phyloP scores from a whole-genome alignment of 306 rosid species.

The Gynostemma pentaphyllum region DNA sequence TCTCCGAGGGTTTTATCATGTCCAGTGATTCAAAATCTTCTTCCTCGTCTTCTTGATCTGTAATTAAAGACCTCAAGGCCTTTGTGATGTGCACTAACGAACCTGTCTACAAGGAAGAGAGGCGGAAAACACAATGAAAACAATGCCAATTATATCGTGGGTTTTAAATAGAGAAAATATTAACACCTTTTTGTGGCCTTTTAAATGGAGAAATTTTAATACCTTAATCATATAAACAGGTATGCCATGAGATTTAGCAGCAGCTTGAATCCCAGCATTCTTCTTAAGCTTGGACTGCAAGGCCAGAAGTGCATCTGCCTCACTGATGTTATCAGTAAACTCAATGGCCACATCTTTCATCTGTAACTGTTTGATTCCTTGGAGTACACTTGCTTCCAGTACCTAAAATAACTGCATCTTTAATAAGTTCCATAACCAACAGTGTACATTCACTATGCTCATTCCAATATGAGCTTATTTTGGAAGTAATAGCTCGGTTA shows the following conservation, averaged over 20 bases:
- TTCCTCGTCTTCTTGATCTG: slow-evolving; percentile 58
- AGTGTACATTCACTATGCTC: not conserved
- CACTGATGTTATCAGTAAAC: slow-evolving; percentile 78
- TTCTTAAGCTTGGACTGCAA: slow-evolving; percentile 84
- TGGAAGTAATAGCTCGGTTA: not conserved
- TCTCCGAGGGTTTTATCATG: slow-evolving; percentile 45
- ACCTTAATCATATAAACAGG: slow-evolving; percentile 79
- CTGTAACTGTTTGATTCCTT: slow-evolving; percentile 67
- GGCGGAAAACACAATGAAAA: slow-evolving; percentile 6
- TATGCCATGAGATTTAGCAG: slow-evolving; percentile 66
- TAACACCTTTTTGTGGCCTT: not conserved
- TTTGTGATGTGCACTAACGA: slow-evolving; percentile 72
- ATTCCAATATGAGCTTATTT: not conserved
- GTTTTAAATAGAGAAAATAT: not conserved
- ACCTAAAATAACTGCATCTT: slow-evolving; percentile 58
- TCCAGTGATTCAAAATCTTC: slow-evolving; percentile 42
- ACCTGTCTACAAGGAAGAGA: slow-evolving; percentile 37
- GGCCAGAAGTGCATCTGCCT: slow-evolving; percentile 82
- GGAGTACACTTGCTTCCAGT: slow-evolving; percentile 69
- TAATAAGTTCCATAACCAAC: slow-evolving; percentile 31
- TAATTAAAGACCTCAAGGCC: slow-evolving; percentile 50
- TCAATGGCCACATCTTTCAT: slow-evolving; percentile 46
- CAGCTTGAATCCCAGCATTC: slow-evolving; percentile 83
- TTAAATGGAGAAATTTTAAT: slow-evolving; percentile 7
- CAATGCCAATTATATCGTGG: not conserved